Evolutionary conservation across 2,329 filamentous ascomycete genomes (phyloP).

Genomic region (Hymenoscyphus linearis): DNA sequence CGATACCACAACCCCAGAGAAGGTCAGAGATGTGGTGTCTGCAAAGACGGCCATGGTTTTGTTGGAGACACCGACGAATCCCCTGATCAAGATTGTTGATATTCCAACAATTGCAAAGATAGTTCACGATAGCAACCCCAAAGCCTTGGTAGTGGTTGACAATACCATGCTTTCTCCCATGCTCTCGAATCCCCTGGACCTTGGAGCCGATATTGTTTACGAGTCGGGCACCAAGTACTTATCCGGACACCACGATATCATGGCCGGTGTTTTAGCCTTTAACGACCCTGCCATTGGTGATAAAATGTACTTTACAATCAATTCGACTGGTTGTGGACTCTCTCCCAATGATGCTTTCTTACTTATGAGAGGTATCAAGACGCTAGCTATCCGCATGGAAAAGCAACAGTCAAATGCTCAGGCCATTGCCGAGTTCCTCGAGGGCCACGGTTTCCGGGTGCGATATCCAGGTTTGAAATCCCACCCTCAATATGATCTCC

Average conservation of each 20-base stretch:
- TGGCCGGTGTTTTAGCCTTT: constrained; percentile 93
- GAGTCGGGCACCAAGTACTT: constrained; percentile 98
- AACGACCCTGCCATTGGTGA: constrained; percentile 80
- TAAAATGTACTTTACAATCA: constrained; percentile 94
- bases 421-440: constrained; percentile 86
- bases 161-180: constrained; percentile 99
- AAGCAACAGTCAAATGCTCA: constrained; percentile 94
- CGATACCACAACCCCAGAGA: constrained; percentile 77
- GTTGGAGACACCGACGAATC: constrained; percentile 94
- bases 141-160: constrained; percentile 83
- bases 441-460: constrained; percentile 86
- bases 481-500: constrained; percentile 92
- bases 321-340: constrained; percentile 88
- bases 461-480: constrained; percentile 91
- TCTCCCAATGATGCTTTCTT: constrained; percentile 95
- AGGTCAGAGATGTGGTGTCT: constrained; percentile 63
- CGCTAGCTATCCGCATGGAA: constrained; percentile 95
- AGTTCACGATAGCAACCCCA: constrained; percentile 71
- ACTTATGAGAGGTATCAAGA: constrained; percentile 93
- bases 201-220: constrained; percentile 94
- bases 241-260: constrained; percentile 96
- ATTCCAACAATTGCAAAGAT: constrained; percentile 72
- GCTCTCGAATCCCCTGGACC: constrained; percentile 86
- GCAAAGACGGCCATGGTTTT: constrained; percentile 91
- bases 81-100: constrained; percentile 96